Base-by-base conservation (phyloP, 768 basidiomycete genomes). In the Fibroporia radiculosa region DNA sequence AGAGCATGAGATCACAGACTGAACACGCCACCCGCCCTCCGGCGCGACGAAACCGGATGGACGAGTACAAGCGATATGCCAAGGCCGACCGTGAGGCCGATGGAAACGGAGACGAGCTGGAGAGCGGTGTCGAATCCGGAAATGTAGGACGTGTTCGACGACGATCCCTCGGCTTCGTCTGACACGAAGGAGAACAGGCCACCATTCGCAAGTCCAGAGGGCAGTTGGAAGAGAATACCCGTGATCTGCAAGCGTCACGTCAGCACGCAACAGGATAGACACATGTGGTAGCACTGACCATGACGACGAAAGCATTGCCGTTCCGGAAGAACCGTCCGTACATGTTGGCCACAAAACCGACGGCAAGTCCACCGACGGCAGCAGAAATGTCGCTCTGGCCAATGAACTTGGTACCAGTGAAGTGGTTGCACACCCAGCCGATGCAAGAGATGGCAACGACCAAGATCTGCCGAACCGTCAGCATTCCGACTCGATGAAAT, bases 201-300 rank as follows among this genome's bases (percentile, higher is more conserved):
- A 10, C 85, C 86, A 34, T 78, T 85, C 6, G 82, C 78, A 10
- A 92, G 72, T 29, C 88, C 89, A 6, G 84, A 85, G 0, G 88
- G 89, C 1, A 92, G 72, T 64, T 92, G 90, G 66, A 91, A 85
- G 13, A 91, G 69, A 38, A 92, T 84, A 19, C 84, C 87, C 0
- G 83, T 85, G 50, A 86, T 81, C 73, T 66, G 40, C 1, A 27
- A 3, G 32, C 8, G 34, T 12, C 19, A 40, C 10, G 41, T 42
- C 14, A 24, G 37, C 43, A 27, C 16, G 3, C 35, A 19, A 25
- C 14, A 14, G 22, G 19, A 19, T 25, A 1, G 32, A 23, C 34
- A 19, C 29, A 42, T 13, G 3, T 27, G 28, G 22, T 37, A 11
- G 3, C 12, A 62, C 72, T 27, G 33, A 86, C 84, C 78, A 89